Evolutionary conservation across 176 grass and related monocot species (phyloP), one percentile per base, ranked within the genome.

Genomic region (Neostapfia colusana): DNA sequence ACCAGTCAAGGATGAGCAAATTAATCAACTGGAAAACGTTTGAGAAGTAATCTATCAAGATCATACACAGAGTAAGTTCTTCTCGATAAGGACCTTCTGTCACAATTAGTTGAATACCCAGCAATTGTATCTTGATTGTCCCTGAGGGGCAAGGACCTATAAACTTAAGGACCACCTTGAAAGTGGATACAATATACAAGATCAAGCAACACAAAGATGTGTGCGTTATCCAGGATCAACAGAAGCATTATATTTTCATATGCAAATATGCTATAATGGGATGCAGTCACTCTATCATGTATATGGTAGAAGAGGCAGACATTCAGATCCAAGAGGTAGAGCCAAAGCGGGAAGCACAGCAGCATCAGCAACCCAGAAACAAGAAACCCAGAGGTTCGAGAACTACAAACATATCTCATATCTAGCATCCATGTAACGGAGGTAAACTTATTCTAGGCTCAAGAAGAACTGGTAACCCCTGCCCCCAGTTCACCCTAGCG

Each of bases 231-330:
- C 13, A 62, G 28, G 66, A 26, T 39, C 23, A 45, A 10, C 26
- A 49, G 21, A 43, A 48, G 10, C 25, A 69, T 25, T 39, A 59
- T 69, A 51, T 61, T 51, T 51, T 77, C 36, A 39, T 56, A 45
- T 31, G 31, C 31, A 31, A 26, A 17, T 51, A 51, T 64, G 51
- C 42, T 67, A 40, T 48, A 74, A 73, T 26, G 14, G 67, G 41
- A 59, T 61, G 61, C 8, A 40, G 49, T 50, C 51, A 61, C 36
- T 75, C 61, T 54, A 75, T 43, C 28, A 82, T 77, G 79, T 17
- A 56, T 55, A 65, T 53, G 54, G 17, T 69, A 42, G 31, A 68
- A 20, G 21, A 49, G 21, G 63, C 24, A 36, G 28, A 53, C 35
- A 15, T 43, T 27, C 39, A 21, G 80, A 18, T 67, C 4, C 23